Evolutionary conservation across 805 yeast genomes (phyloP).

Genomic region (Scheffersomyces ergatensis): DNA sequence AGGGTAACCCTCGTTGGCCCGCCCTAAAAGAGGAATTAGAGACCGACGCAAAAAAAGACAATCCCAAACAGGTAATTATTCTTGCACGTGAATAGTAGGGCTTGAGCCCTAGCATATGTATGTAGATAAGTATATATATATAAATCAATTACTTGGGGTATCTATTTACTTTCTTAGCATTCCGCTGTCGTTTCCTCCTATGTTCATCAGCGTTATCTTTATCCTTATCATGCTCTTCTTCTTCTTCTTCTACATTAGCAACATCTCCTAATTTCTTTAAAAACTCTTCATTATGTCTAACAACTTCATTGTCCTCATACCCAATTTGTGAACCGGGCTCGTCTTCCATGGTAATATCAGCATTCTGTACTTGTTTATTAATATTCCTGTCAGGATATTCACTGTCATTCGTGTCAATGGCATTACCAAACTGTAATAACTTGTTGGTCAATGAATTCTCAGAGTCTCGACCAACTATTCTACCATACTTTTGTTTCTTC

Average conservation of each 20-base stretch:
- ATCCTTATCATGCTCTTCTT: neutral
- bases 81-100: no score
- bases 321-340: slow-evolving; percentile 17
- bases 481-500: slow-evolving; percentile 43
- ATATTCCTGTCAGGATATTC: slow-evolving; percentile 5
- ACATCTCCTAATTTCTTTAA: slow-evolving; percentile 12
- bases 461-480: slow-evolving; percentile 7
- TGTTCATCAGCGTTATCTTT: neutral
- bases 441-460: slow-evolving; percentile 9
- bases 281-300: slow-evolving; percentile 15
- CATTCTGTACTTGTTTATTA: slow-evolving; percentile 5
- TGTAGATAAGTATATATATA: neutral
- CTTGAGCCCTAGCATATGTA: neutral
- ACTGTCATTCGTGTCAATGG: neutral
- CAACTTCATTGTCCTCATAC: slow-evolving; percentile 20
- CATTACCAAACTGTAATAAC: slow-evolving; percentile 1
- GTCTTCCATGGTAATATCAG: slow-evolving; percentile 17
- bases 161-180: neutral
- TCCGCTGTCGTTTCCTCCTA: neutral
- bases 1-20: no score
- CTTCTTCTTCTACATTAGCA: neutral
- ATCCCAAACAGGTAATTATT: no score
- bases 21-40: no score
- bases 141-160: neutral
- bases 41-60: no score